Percentiles rank a stretch among this genome's conserved stretches.
phyloP scores from a whole-genome alignment of 2,329 filamentous ascomycete genomes.

The Talaromyces sp. region DNA sequence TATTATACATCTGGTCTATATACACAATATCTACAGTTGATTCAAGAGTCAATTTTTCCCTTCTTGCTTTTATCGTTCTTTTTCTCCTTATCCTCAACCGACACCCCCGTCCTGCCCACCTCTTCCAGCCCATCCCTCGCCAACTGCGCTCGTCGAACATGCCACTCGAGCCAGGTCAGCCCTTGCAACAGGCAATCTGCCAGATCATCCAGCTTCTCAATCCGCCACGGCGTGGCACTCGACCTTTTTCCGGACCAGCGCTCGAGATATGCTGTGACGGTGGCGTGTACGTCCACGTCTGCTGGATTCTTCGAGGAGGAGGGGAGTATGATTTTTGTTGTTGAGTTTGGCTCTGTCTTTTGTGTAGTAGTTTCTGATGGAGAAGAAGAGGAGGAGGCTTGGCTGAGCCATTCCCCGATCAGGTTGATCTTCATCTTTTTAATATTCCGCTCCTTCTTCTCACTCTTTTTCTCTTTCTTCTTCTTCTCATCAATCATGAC shows the following conservation, averaged over 20 bases:
- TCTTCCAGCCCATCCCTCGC: constrained; percentile 7
- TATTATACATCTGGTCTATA: not conserved
- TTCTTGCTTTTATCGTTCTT: not conserved
- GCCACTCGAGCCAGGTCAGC: constrained; percentile 71
- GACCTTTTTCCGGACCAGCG: constrained; percentile 1
- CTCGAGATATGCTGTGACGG: constrained; percentile 1
- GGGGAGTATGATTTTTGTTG: not conserved
- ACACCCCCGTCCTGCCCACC: not conserved
- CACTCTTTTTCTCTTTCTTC: constrained; percentile 9
- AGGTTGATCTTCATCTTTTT: constrained; percentile 58
- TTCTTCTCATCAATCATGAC: not conserved
- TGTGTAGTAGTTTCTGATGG: not conserved
- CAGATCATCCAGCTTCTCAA: constrained; percentile 70
- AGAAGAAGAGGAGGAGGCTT: not conserved
- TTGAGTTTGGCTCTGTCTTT: not conserved
- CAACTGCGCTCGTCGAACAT: constrained; percentile 35
- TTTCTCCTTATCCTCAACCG: not conserved
- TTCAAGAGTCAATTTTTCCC: no score
- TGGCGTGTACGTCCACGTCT: not conserved
- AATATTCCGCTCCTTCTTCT: constrained; percentile 15
- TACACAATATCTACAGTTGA: not conserved
- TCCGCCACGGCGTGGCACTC: not conserved
- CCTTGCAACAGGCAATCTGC: constrained; percentile 75
- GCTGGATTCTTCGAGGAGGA: not conserved
- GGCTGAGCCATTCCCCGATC: constrained; percentile 31